Percentiles rank a stretch among this genome's conserved stretches.
phyloP scores from a whole-genome alignment of 805 yeast genomes.

The Wickerhamiella alocasiicola region DNA sequence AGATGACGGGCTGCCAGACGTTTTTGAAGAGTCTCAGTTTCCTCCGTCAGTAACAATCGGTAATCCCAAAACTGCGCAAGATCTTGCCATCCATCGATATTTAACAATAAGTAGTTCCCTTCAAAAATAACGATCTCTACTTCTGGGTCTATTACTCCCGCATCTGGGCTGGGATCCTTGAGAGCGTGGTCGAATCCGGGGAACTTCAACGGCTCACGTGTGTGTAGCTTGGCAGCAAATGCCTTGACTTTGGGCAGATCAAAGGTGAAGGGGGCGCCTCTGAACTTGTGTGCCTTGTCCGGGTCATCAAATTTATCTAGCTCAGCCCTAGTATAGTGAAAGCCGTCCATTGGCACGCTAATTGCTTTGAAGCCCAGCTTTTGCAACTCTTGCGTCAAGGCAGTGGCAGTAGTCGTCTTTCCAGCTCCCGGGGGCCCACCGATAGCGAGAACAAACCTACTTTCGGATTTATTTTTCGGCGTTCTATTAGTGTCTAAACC shows the following conservation, averaged over 20 bases:
- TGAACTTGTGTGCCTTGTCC: conserved; percentile 41
- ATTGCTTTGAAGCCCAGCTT: conserved; percentile 16
- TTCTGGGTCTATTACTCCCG: conserved; percentile 34
- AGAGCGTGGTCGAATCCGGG: conserved; percentile 66
- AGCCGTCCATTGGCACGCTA: conserved; percentile 65
- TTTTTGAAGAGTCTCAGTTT: conserved; percentile 34
- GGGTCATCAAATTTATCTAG: conserved; percentile 43
- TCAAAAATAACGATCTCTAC: conserved; percentile 54
- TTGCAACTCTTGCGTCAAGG: conserved; percentile 35
- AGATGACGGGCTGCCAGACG: conserved; percentile 59
- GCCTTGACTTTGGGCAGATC: conserved; percentile 41
- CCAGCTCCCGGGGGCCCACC: conserved; percentile 84
- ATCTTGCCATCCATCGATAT: conserved; percentile 46
- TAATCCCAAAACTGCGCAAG: conserved; percentile 33
- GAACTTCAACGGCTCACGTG: conserved; percentile 18
- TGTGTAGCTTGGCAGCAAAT: conserved; percentile 26
- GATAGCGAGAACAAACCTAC: conserved; percentile 35
- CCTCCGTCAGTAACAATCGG: conserved; percentile 37
- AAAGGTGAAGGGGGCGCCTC: conserved; percentile 85
- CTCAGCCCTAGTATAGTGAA: conserved; percentile 44
- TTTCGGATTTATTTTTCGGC: too few relatives aligned
- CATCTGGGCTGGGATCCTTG: conserved; percentile 54
- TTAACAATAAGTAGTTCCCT: conserved; percentile 58
- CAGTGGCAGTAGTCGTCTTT: conserved; percentile 51
- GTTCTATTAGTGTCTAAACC: too few relatives aligned